Evolutionary conservation across 345 rosid genomes (phyloP), one percentile per base, ranked within the genome.

Genomic region (Pistacia atlantica): DNA sequence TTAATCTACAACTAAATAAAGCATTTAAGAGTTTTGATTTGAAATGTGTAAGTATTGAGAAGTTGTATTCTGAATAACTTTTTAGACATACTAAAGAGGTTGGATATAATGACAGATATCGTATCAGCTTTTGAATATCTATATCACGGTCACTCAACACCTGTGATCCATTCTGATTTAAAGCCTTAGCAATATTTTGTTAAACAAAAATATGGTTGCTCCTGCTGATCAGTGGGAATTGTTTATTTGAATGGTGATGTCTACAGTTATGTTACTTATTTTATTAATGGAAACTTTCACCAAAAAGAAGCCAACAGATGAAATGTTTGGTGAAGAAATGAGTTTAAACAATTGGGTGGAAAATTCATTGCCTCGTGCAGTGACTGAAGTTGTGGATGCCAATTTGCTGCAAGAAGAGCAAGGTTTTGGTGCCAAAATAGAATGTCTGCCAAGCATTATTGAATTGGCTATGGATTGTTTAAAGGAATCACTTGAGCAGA

Each of bases 41-140:
- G n/a, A 73, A 76, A 60, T 75, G 73, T 58, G 73, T n/a, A 76
- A 8, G 61, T 76, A 4, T 17, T 46, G 7, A 46, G 51, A 46
- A 46, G 51, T 46, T 46, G 11, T 22, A 22, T 22, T 22, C 25
- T 22, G 25, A 38, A 52, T 16, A 14, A 52, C 61, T 61, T 10
- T 38, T 0, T 63, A 5, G 31, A 77, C 5, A 38, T 71, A 17
- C 49, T 16, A 4, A 63, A 38, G 64, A 55, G 38, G 64, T 33
- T 22, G 16, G 37, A 18, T 62, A 28, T 16, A 55, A 3, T 2
- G 77, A 67, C 8, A 4, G 57, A 37, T 28, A 37, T 18, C 56
- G 57, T 38, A 5, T 46, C 5, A 9, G 51, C 51, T 46, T 10
- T 46, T 5, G 51, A 46, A 10, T 46, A 46, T 46, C 74, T 71